A percentile compares a stretch with the other conserved stretches of the same genome.
These are phyloP conservation scores for Nakazawaea anatomiae DNA, from an alignment of 805 yeast genomes.

Conservation along the genomic window DNA sequence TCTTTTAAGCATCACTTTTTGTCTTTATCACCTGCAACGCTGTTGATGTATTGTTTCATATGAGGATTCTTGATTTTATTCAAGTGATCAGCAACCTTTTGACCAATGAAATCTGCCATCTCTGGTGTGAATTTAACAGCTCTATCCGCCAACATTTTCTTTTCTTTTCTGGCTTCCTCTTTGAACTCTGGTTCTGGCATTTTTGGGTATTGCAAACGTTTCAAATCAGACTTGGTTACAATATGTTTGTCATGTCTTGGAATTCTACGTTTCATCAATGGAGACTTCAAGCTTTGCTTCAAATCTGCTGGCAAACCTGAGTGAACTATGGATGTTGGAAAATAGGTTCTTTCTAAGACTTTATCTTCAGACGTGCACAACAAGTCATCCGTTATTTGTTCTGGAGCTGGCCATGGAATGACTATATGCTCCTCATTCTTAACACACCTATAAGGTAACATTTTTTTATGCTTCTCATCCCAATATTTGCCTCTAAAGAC, in stretches of 20 bases:
- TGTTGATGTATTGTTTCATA: constrained; percentile 22
- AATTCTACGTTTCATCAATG: constrained; percentile 46
- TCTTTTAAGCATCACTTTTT: constrained; percentile 3
- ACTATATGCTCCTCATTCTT: constrained; percentile 60
- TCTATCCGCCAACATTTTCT: constrained; percentile 36
- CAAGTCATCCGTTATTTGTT: constrained; percentile 45
- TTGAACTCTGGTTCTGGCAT: constrained; percentile 72
- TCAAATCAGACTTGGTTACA: constrained; percentile 56
- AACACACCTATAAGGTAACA: constrained; percentile 76
- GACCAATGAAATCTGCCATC: constrained; percentile 40
- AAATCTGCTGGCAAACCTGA: constrained; percentile 69
- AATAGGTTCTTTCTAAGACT: constrained; percentile 69
- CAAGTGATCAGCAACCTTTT: constrained; percentile 30
- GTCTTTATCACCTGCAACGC: constrained; percentile 12
- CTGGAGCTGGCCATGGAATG: constrained; percentile 89
- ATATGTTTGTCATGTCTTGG: constrained; percentile 36
- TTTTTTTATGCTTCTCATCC: constrained; percentile 65
- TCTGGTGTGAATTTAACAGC: constrained; percentile 33
- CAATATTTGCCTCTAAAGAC: constrained; percentile 64
- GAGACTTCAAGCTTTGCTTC: constrained; percentile 66
- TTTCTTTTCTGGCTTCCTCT: constrained; percentile 55
- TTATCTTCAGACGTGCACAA: constrained; percentile 50
- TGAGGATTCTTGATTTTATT: constrained; percentile 24
- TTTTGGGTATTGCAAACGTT: constrained; percentile 57
- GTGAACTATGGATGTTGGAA: constrained; percentile 58